A percentile compares a stretch with the other conserved stretches of the same genome.
phyloP scores from a whole-genome alignment of 1,284 basidiomycete species.

The Moesziomyces sp. region DNA sequence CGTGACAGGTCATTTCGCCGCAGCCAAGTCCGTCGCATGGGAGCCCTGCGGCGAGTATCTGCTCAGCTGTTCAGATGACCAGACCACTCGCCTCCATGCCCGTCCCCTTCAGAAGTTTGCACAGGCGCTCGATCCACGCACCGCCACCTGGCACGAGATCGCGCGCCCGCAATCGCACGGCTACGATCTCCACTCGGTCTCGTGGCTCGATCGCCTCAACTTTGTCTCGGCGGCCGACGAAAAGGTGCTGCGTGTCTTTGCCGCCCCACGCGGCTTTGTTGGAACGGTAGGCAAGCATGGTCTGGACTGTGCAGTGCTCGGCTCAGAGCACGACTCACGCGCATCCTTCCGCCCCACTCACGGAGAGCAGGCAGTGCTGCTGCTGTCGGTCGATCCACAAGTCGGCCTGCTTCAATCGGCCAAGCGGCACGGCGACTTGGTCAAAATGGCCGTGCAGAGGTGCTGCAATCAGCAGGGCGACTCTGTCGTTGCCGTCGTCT shows the following conservation, averaged over 20 bases:
- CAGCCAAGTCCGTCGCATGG: constrained; percentile 57
- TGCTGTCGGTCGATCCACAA: constrained; percentile 16
- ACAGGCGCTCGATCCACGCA: constrained; percentile 3
- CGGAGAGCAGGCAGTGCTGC: constrained; percentile 13
- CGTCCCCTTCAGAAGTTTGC: constrained; percentile 20
- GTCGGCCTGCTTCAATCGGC: constrained; percentile 23
- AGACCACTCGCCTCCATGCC: constrained; percentile 63
- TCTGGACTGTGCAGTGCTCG: constrained; percentile 35
- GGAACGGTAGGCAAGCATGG: constrained; percentile 42
- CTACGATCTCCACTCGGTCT: constrained; percentile 57
- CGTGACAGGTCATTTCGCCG: constrained; percentile 58
- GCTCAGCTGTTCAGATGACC: constrained; percentile 56
- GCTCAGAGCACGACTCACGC: constrained; percentile 38
- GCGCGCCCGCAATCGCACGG: constrained; percentile 66
- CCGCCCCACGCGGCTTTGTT: constrained; percentile 60
- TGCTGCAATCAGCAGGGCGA: constrained; percentile 20
- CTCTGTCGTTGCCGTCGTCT: constrained; percentile 30
- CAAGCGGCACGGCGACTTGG: constrained; percentile 36
- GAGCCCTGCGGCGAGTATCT: constrained; percentile 62
- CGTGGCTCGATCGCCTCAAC: constrained; percentile 60
- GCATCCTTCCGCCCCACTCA: constrained; percentile 13
- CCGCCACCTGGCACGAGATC: constrained; percentile 62
- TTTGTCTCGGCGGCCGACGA: constrained; percentile 66
- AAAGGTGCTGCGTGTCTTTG: constrained; percentile 65
- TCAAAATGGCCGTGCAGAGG: constrained; percentile 28